These are phyloP conservation scores for Leccinellum luteum DNA, from an alignment of 768 basidiomycete species.

Conservation along the genomic window DNA sequence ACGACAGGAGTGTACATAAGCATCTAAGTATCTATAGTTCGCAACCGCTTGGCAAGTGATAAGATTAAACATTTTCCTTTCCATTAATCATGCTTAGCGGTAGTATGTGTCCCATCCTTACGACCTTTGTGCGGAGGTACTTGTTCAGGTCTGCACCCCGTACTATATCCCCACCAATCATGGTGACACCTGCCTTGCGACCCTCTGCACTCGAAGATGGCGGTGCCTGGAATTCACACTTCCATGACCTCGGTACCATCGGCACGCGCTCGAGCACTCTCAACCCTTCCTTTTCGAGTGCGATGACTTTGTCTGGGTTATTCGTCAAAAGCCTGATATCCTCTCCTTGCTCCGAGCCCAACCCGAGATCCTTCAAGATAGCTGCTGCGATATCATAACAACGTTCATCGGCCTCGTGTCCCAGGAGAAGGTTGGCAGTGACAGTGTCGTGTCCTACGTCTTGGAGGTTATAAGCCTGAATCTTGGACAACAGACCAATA, in stretches of 20 bases:
- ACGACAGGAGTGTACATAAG: no score
- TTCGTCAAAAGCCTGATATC: slow-evolving; percentile 87
- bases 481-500: slow-evolving; percentile 93
- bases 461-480: slow-evolving; percentile 96
- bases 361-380: slow-evolving; percentile 83
- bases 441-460: slow-evolving; percentile 98
- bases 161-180: slow-evolving; percentile 76
- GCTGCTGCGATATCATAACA: slow-evolving; percentile 90
- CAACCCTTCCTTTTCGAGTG: slow-evolving; percentile 80
- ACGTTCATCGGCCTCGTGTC: slow-evolving; percentile 91
- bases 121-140: slow-evolving; percentile 94
- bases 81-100: slow-evolving; percentile 39
- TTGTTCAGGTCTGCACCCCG: slow-evolving; percentile 87
- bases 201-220: slow-evolving; percentile 14
- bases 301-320: slow-evolving; percentile 95
- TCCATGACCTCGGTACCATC: slow-evolving; percentile 95
- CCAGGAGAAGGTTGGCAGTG: slow-evolving; percentile 92
- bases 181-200: slow-evolving; percentile 61
- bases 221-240: slow-evolving; percentile 14
- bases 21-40: no score
- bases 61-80: not conserved
- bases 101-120: slow-evolving; percentile 95
- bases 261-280: slow-evolving; percentile 78
- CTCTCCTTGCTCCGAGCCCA: slow-evolving; percentile 55
- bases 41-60: no score